Base-by-base conservation (phyloP, 345 rosid species). In the Durio zibethinus region DNA sequence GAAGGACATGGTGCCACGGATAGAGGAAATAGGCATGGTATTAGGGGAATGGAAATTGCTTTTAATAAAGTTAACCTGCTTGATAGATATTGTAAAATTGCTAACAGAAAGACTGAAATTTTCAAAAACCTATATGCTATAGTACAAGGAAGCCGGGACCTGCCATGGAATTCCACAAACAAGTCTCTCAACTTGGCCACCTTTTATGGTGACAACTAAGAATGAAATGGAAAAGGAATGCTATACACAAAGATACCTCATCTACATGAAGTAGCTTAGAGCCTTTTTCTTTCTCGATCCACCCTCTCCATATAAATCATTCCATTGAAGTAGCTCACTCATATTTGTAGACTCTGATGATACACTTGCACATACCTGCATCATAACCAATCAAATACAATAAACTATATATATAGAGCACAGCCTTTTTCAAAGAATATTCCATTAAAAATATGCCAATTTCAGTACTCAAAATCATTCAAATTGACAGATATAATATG, bases 241-340 rank as follows among this genome's bases (percentile, higher is more conserved):
- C 82, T 89, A 84, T 84, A 84, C 83, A 83, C 57, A 1, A 52
- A 64, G 38, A 48, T 35, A 43, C 61, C 72, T 69, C 83, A 85
- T 84, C 92, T 93, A 97, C 98, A 97, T 91, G 85, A 93, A 97
- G 84, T 97, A 97, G 88, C 99, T 97, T 16, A 92, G 89, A 15
- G 97, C 89, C 15, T 76, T 86, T 86, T 84, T 94, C 89, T 92
- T 97, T 80, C 98, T 93, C 0, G 99, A 91, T 75, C 99, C 98
- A 52, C 99, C 99, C 85, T 97, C 99, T 33, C 99, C 99, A 16
- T 97, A 97, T 53, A 97, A 75, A 60, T 97, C 98, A 54, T 97
- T 97, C 99, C 99, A 97, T 74, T 92, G 97, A 38, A 91, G 89
- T 33, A 97, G 92, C 82, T 97, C 99, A 52, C 84, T 97, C 98